Conservation (phyloP, 306 rosid species). For the Castanopsis chinensis region DNA sequence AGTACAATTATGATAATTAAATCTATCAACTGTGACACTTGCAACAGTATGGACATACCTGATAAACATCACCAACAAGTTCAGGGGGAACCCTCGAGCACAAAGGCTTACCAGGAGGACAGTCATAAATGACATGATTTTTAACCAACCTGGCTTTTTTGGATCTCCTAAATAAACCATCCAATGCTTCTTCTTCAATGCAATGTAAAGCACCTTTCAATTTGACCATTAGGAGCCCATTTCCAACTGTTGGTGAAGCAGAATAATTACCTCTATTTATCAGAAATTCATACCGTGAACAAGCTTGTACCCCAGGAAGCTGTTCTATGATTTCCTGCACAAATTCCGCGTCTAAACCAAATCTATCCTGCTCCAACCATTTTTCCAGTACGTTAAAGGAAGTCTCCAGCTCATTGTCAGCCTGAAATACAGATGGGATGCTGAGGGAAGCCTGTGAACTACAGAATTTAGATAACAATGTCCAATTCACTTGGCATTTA, state of each 20-base stretch:
- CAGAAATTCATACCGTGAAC: constrained; percentile 57
- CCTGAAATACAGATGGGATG: constrained; percentile 46
- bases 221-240: constrained; percentile 62
- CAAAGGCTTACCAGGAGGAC: constrained; percentile 76
- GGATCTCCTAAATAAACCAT: constrained; percentile 50
- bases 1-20: constrained; percentile 7
- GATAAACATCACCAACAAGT: constrained; percentile 80
- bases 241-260: constrained; percentile 68
- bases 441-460: constrained; percentile 41
- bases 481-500: constrained; percentile 27
- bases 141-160: constrained; percentile 51
- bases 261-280: constrained; percentile 49
- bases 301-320: constrained; percentile 61
- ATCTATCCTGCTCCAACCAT: constrained; percentile 95
- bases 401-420: constrained; percentile 42
- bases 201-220: constrained; percentile 46
- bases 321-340: constrained; percentile 86
- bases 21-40: constrained; percentile 13
- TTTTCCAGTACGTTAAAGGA: constrained; percentile 42
- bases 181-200: constrained; percentile 47
- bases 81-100: constrained; percentile 66
- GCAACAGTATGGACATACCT: constrained; percentile 52
- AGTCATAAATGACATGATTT: constrained; percentile 31
- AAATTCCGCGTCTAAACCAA: constrained; percentile 90
- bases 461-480: constrained; percentile 61